Base-by-base conservation (phyloP, 495 filamentous ascomycete species). In the Neurospora tetraspora region DNA sequence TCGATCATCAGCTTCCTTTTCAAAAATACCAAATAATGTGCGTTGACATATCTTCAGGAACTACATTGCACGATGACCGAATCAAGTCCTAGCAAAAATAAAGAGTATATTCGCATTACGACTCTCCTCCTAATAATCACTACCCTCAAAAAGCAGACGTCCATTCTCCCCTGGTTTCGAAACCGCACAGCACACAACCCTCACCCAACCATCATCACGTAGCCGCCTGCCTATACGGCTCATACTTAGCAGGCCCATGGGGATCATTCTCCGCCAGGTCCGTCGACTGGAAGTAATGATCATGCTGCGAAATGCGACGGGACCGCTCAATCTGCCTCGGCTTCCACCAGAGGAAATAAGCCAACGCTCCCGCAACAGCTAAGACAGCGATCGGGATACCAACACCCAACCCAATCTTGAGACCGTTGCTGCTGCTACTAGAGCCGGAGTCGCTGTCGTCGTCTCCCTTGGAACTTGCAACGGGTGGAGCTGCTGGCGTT, bases 321-420 rank as follows among this genome's bases (percentile, higher is more conserved):
- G 18, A 68, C 68, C 39, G 34, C 38, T 45, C 36, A 27, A 3
- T 43, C 45, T 27, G 31, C 12, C 45, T 69, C 37, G 27, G 20
- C 71, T 42, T 69, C 53, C 65, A 69, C 68, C 65, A 70, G 16
- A 69, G 53, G 23, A 73, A 20, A 31, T 38, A 73, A 16, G 70
- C 43, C 20, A 73, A 23, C 31, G 42, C 10, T 38, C 34, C 69
- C 3, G 34, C 38, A 18, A 70, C 10, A 8, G 45, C 65, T 5
- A 72, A 1, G 3, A 42, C 69, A 3, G 38, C 74, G 16, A 73
- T 3, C 16, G 39, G 23, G 8, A 72, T 36, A 5, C 72, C 74
- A 8, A 74, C 72, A 14, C 45, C 73, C 8, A 76, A 31, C 11
- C 74, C 74, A 14, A 74, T 69, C 34, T 39, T 74, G 40, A 61